Evolutionary conservation across 345 rosid genomes (phyloP).

Genomic region (Triadica sebifera): DNA sequence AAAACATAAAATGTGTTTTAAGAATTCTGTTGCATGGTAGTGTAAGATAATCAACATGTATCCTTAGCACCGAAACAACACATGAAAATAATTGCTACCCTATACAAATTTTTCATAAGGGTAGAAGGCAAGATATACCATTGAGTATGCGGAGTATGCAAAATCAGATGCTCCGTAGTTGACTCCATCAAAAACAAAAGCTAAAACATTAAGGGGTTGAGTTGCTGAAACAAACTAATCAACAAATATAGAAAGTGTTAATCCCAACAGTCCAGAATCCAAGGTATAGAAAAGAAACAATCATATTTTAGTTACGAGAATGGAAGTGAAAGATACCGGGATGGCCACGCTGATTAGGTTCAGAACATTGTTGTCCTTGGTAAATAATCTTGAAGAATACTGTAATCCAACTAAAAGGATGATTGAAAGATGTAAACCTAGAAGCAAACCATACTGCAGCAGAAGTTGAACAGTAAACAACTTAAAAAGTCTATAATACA

Average conservation of each 20-base stretch:
- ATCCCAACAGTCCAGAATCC: neutral
- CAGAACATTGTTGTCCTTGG: slow-evolving; percentile 16
- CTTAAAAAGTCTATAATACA: neutral
- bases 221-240: slow-evolving; percentile 29
- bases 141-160: slow-evolving; percentile 29
- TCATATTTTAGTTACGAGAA: neutral
- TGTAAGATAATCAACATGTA: too few species aligned
- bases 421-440: slow-evolving; percentile 21
- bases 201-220: slow-evolving; percentile 28
- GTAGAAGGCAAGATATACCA: slow-evolving; percentile 16
- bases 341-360: slow-evolving; percentile 22
- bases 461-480: neutral
- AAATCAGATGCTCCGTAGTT: slow-evolving; percentile 35
- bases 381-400: slow-evolving; percentile 21
- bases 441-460: slow-evolving; percentile 25
- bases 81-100: too few species aligned
- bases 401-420: slow-evolving; percentile 19
- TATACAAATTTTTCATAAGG: too few species aligned
- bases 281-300: neutral
- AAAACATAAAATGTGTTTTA: too few species aligned
- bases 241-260: neutral
- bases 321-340: slow-evolving; percentile 11
- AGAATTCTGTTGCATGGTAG: too few species aligned
- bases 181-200: slow-evolving; percentile 33
- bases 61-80: too few species aligned